Evolutionary conservation across 257 asterid genomes (phyloP), one percentile per base, ranked within the genome.

Genomic region (Agastache rugosa): DNA sequence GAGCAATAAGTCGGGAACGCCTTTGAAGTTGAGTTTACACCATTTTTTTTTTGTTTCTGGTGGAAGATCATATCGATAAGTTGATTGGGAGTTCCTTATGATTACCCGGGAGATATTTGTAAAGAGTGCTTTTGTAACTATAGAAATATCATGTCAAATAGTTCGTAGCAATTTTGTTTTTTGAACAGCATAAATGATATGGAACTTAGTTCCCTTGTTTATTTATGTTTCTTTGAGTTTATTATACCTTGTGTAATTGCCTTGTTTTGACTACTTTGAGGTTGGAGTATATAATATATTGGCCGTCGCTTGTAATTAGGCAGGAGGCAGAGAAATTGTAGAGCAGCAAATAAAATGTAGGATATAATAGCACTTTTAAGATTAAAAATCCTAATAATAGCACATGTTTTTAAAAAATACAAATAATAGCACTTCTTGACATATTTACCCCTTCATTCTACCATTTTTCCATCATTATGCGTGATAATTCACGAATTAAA

Each of bases 81-180:
- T 56, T 77, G 73, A 56, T 58, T 69, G 55, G 80, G 83, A 50
- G 69, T 65, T 62, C 60, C 74, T 56, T 64, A 3, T 39, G 55
- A 59, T 51, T 50, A 20, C 73, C 20, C 11, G 47, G 68, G 42
- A 74, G 69, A 48, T 70, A 35, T 67, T 59, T 76, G 81, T 71
- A 60, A 65, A 75, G 73, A 37, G 63, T 37, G 34, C 20, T 39
- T 35, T 20, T 79, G 77, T 82, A 81, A 58, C 44, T 64, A 69
- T 11, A 48, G 58, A 29, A 41, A 51, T 27, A 27, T 42, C 48
- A 59, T 65, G 69, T 71, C 70, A 55, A 6, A 71, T 58, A 27
- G 35, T 62, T 67, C 8, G 16, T 44, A 44, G 16, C 53, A 10
- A 6, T 48, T 69, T 35, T 17, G 22, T 7, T 54, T 25, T 37